phyloP scores from a whole-genome alignment of 2,329 filamentous ascomycete species.

The Stemphylium beticola region DNA sequence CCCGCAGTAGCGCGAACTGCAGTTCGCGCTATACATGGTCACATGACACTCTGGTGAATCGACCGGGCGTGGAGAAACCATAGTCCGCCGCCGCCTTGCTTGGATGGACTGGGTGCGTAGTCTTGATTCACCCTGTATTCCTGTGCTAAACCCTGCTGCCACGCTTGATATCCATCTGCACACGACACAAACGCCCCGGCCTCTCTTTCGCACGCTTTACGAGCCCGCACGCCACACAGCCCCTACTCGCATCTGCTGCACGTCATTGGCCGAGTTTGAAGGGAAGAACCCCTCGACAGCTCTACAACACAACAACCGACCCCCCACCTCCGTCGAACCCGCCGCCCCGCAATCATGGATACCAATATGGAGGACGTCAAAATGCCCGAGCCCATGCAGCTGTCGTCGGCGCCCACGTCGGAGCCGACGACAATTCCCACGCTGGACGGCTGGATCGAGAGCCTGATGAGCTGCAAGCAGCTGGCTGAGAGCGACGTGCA shows the following conservation, averaged over 20 bases:
- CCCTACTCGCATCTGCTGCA: conserved; percentile 28
- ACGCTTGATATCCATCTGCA: conserved; percentile 20
- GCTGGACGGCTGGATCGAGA: conserved; percentile 98
- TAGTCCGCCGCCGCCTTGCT: conserved; percentile 9
- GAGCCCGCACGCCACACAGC: conserved; percentile 7
- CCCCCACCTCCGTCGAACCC: conserved; percentile 28
- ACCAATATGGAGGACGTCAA: conserved; percentile 99
- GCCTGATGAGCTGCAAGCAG: conserved; percentile 98
- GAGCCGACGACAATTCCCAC: conserved; percentile 92
- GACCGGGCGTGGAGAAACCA: conserved; percentile 8
- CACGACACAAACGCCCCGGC: conserved; percentile 15
- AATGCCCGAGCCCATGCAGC: conserved; percentile 76
- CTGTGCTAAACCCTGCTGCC: conserved; percentile 26
- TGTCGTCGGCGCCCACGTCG: conserved; percentile 69
- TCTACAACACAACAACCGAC: conserved; percentile 38
- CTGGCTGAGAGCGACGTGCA: conserved; percentile 92
- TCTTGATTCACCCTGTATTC: conserved; percentile 29
- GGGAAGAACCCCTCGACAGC: conserved; percentile 45
- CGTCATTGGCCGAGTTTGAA: conserved; percentile 49
- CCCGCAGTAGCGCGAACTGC: conserved; percentile 12
- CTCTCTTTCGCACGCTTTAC: not conserved
- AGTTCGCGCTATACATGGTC: conserved; percentile 11
- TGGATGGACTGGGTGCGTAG: conserved; percentile 22
- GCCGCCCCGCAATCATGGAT: conserved; percentile 71
- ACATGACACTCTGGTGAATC: not conserved